These are phyloP conservation scores for Euphorbia schlechtendalii DNA, from an alignment of 441 rosid species.

Conservation along the genomic window DNA sequence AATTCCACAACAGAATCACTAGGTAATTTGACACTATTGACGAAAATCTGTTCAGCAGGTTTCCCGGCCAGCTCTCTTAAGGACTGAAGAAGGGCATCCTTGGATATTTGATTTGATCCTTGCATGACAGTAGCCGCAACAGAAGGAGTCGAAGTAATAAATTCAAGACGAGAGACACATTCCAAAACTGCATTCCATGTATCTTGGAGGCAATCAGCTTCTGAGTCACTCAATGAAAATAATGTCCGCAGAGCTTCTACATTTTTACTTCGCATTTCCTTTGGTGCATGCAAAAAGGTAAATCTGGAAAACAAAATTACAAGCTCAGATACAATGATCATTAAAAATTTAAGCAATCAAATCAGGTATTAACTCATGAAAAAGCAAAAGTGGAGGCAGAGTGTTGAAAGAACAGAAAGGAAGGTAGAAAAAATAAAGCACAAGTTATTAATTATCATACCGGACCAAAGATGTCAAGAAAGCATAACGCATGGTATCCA, in stretches of 20 bases:
- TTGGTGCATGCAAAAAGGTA: constrained; percentile 99
- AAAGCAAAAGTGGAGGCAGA: background rate
- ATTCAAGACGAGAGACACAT: constrained; percentile 99
- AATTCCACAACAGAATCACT: constrained; percentile 95
- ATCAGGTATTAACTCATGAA: background rate
- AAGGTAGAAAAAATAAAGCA: constrained; percentile 6
- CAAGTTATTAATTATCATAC: constrained; percentile 29
- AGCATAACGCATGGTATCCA: constrained; percentile 99
- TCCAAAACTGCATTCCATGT: constrained; percentile 99
- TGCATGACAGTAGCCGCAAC: constrained; percentile 94
- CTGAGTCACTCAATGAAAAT: constrained; percentile 71
- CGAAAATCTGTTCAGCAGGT: constrained; percentile 93
- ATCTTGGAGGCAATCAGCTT: constrained; percentile 84
- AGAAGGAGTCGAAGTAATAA: constrained; percentile 83
- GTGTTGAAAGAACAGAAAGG: constrained; percentile 6
- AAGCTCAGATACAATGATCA: constrained; percentile 22
- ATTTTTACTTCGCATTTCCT: constrained; percentile 96
- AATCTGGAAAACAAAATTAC: constrained; percentile 51
- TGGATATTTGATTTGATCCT: constrained; percentile 98
- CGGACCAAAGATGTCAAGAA: constrained; percentile 94
- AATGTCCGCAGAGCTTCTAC: constrained; percentile 94
- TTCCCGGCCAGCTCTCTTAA: constrained; percentile 90
- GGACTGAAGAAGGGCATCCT: constrained; percentile 92
- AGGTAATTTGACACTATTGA: constrained; percentile 85
- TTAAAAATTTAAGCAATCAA: background rate